Conservation (phyloP, 768 basidiomycete species). For the Postia placenta region DNA sequence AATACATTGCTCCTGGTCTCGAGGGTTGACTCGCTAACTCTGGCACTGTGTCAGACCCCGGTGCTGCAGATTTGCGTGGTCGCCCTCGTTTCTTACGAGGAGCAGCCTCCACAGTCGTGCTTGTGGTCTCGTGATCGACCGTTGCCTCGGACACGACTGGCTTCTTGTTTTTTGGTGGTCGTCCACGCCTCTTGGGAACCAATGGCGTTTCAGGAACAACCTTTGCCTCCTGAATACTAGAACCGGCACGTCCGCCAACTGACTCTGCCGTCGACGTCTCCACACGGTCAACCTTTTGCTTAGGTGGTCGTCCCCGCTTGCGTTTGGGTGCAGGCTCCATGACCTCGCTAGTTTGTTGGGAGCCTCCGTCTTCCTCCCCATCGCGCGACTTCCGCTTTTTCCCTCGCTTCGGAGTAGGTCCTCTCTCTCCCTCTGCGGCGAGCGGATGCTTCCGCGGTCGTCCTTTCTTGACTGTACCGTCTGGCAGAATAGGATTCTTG, state of each 20-base stretch:
- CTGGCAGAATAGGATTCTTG: constrained; percentile 44
- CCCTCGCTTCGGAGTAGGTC: constrained; percentile 14
- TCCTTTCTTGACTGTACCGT: constrained; percentile 52
- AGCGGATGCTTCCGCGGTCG: constrained; percentile 42
- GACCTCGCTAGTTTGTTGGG: background rate
- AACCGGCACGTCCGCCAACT: too few species aligned
- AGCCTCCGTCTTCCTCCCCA: constrained; percentile 3
- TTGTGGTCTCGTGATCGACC: background rate
- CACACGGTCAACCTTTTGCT: constrained; percentile 14
- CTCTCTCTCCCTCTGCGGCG: constrained; percentile 8
- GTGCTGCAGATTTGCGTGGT: too few species aligned
- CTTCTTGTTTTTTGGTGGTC: background rate
- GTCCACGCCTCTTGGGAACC: constrained; percentile 5
- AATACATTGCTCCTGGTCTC: too few species aligned
- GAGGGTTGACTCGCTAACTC: too few species aligned
- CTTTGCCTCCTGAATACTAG: background rate
- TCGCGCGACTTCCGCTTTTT: constrained; percentile 30
- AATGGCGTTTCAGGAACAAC: background rate
- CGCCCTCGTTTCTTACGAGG: constrained; percentile 15
- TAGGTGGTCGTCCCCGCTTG: constrained; percentile 28
- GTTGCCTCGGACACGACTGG: background rate
- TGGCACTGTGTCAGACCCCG: too few species aligned
- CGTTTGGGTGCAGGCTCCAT: constrained; percentile 12
- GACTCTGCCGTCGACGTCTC: too few species aligned
- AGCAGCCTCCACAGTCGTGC: background rate